Evolutionary conservation across 805 yeast species (phyloP).

Genomic region (Metschnikowia similis): DNA sequence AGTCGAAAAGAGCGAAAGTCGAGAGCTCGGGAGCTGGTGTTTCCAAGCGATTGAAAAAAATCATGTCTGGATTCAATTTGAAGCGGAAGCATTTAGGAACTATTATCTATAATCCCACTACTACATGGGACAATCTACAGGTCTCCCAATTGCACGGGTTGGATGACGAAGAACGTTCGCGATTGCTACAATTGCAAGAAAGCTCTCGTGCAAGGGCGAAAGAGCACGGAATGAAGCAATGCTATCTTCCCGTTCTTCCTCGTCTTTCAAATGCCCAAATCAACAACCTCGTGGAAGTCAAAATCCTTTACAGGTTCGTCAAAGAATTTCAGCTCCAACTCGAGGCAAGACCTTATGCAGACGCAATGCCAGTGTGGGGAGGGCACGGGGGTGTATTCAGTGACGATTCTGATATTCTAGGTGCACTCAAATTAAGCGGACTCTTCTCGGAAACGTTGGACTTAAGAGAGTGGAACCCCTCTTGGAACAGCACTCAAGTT

Average conservation of each 20-base stretch:
- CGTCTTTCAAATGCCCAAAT: conserved; percentile 37
- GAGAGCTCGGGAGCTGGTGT: conserved; percentile 11
- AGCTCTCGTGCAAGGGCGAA: conserved; percentile 7
- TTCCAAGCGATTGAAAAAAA: conserved; percentile 17
- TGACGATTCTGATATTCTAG: conserved; percentile 84
- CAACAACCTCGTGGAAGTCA: conserved; percentile 49
- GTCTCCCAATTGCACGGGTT: conserved; percentile 19
- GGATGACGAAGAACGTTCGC: conserved; percentile 24
- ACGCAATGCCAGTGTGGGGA: conserved; percentile 64
- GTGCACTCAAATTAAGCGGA: conserved; percentile 74
- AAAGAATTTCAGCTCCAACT: conserved; percentile 34
- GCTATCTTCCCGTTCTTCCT: conserved; percentile 36
- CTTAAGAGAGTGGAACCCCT: conserved; percentile 29
- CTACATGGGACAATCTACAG: conserved; percentile 44
- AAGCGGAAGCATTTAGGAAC: conserved; percentile 26
- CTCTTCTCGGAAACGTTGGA: conserved; percentile 40
- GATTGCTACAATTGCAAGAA: conserved; percentile 22
- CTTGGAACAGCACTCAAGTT: conserved; percentile 27
- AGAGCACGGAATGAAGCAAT: neutral
- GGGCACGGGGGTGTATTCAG: conserved; percentile 75
- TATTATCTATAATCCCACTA: conserved; percentile 50
- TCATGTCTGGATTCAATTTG: conserved; percentile 24
- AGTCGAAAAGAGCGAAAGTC: neutral
- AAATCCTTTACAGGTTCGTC: conserved; percentile 47
- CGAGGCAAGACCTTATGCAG: conserved; percentile 19